These are phyloP conservation scores for Epichloe glyceriae DNA, from an alignment of 2,329 filamentous ascomycete genomes.

Conservation along the genomic window DNA sequence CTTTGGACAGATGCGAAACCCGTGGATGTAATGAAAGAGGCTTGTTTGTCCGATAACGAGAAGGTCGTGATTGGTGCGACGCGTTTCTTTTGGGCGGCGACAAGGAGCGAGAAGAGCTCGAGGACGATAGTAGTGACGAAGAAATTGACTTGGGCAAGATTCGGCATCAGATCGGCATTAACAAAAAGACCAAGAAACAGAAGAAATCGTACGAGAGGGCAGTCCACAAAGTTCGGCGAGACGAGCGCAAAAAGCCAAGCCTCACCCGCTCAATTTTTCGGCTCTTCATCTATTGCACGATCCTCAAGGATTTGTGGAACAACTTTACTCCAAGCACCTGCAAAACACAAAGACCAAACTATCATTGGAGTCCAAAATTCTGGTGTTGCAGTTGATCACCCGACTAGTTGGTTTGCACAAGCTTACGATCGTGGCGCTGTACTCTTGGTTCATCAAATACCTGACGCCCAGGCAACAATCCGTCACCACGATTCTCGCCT, in stretches of 20 bases:
- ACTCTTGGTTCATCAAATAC: slow-evolving; percentile 93
- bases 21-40: slow-evolving; percentile 97
- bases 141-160: slow-evolving; percentile 66
- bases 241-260: slow-evolving; percentile 74
- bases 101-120: slow-evolving; percentile 84
- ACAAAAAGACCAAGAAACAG: slow-evolving; percentile 92
- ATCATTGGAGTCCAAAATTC: slow-evolving; percentile 74
- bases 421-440: slow-evolving; percentile 76
- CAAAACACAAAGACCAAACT: slow-evolving; percentile 77
- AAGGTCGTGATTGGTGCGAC: slow-evolving; percentile 84
- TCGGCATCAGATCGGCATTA: slow-evolving; percentile 77
- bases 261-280: slow-evolving; percentile 88
- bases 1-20: slow-evolving; percentile 91
- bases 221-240: slow-evolving; percentile 65
- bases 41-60: slow-evolving; percentile 75
- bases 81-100: slow-evolving; percentile 93
- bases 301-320: slow-evolving; percentile 85
- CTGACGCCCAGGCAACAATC: slow-evolving; percentile 78
- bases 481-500: slow-evolving; percentile 88
- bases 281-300: slow-evolving; percentile 89
- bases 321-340: slow-evolving; percentile 79
- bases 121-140: slow-evolving; percentile 79
- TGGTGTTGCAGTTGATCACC: slow-evolving; percentile 84
- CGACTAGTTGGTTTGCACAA: slow-evolving; percentile 87
- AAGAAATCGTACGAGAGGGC: slow-evolving; percentile 68